phyloP scores from a whole-genome alignment of 306 rosid genomes.

The Cyclanthera cordifolia region DNA sequence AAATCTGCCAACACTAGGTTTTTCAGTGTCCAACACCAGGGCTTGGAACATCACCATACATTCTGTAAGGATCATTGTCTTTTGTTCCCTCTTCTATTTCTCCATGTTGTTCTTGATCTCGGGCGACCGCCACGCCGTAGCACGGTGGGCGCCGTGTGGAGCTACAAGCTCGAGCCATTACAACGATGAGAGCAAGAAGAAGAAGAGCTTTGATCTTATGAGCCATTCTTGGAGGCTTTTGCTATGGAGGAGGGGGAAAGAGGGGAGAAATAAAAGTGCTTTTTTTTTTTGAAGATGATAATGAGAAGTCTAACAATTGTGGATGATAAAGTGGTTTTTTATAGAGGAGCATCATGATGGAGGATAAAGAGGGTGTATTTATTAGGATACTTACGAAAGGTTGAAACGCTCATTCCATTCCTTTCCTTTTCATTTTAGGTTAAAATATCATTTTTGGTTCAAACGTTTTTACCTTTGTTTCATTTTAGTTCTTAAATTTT shows the following conservation, averaged over 20 bases:
- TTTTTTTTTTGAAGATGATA: not conserved
- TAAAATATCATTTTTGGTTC: too few relatives aligned
- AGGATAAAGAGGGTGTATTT: not conserved
- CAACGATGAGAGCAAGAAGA: not conserved
- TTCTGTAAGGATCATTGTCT: conserved; percentile 55
- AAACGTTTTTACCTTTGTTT: too few relatives aligned
- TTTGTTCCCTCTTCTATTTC: conserved; percentile 16
- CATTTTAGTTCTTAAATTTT: too few relatives aligned
- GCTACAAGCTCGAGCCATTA: not conserved
- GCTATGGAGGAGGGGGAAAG: not conserved
- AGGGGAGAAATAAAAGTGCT: not conserved
- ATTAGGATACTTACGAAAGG: not conserved
- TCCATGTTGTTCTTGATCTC: not conserved
- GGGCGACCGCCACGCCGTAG: not conserved
- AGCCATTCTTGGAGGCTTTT: not conserved
- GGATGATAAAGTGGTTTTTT: conserved; percentile 6
- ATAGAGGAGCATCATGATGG: conserved; percentile 7
- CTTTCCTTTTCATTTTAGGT: too few relatives aligned
- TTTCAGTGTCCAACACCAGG: conserved; percentile 77
- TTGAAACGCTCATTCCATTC: not conserved
- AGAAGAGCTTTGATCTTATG: conserved; percentile 9
- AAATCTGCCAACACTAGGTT: not conserved
- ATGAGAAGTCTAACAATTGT: not conserved
- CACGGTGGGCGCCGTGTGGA: not conserved
- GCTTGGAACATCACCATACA: conserved; percentile 83